Conservation (phyloP, 208 protist genomes). For the Strigomonas culicis region DNA sequence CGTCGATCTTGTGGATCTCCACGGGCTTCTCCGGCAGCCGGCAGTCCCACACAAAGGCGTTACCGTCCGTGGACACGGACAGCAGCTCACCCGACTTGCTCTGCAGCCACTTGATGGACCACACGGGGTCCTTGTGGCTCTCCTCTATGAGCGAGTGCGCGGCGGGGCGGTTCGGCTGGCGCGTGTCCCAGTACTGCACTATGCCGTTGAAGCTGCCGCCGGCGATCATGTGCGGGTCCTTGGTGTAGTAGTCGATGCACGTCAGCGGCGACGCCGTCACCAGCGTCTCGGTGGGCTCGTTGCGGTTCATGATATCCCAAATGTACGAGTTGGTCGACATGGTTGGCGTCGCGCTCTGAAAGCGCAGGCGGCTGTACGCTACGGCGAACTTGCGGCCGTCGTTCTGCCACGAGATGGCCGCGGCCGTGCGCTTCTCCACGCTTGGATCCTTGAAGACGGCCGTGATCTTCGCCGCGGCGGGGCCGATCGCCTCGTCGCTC, state of each 20-base stretch:
- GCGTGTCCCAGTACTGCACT: constrained; percentile 95
- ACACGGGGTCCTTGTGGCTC: constrained; percentile 97
- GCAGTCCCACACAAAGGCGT: constrained; percentile 95
- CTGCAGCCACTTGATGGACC: constrained; percentile 95
- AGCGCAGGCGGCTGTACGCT: constrained; percentile 93
- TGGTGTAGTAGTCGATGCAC: constrained; percentile 95
- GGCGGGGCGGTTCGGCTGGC: constrained; percentile 86
- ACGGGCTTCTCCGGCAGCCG: constrained; percentile 91
- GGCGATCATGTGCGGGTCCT: constrained; percentile 94
- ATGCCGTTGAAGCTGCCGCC: constrained; percentile 97
- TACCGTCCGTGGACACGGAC: constrained; percentile 94
- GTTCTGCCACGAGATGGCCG: constrained; percentile 94
- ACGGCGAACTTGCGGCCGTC: constrained; percentile 93
- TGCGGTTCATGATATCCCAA: constrained; percentile 97
- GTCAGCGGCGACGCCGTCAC: constrained; percentile 91
- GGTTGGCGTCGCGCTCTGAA: constrained; percentile 89
- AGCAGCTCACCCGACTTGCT: constrained; percentile 95
- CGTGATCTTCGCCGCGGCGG: constrained; percentile 89
- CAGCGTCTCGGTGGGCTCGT: constrained; percentile 92
- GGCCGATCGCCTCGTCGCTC: constrained; percentile 80
- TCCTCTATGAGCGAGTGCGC: constrained; percentile 92
- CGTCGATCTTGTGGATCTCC: constrained; percentile 77
- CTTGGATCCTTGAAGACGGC: constrained; percentile 94
- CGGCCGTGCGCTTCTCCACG: constrained; percentile 86
- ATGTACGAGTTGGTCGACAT: constrained; percentile 95